Evolutionary conservation across 2,329 filamentous ascomycete genomes (phyloP), one percentile per base, ranked within the genome.

Genomic region (Fusarium xyrophilum): DNA sequence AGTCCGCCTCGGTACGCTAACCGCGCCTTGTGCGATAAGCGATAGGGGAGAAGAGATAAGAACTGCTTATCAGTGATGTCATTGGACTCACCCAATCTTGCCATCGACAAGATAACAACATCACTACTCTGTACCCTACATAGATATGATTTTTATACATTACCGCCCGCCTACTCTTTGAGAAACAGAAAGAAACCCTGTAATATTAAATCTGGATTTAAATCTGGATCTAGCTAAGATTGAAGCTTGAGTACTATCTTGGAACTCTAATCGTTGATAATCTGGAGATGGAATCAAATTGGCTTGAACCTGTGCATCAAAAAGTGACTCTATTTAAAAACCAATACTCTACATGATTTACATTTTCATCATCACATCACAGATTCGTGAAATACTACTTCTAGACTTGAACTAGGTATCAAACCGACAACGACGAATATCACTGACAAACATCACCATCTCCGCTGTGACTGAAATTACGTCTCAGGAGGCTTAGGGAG

Each of bases 1-100:
- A n/a, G 47, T 44, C n/a, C 50, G 28, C 2, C 32, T 30, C 50
- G 6, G 17, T 38, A 27, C 42, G 3, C 25, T 23, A 27, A 21
- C 56, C 47, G 56, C 51, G 56, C 56, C 56, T 47, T 47, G 33
- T 3, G 12, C 4, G 46, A 48, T 48, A n/a, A 19, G 4, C 12
- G 46, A 33, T 33, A 33, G n/a, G 3, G 2, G 43, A 46, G 21
- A 30, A 23, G n/a, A 13, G 43, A 47, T 47, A 21, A 13, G n/a
- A 0, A 2, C 0, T 0, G 6, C 11, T 25, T 48, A n/a, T 48
- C 46, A 11, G 21, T 19, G 46, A 19, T 6, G 9, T 25, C 21
- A 50, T 25, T 2, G 2, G 14, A 4, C 5, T 19, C 3, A 1
- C 3, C 4, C 12, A 6, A 19, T 6, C 17, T 3, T 50, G 17